These are phyloP conservation scores for Fusarium anthophilum DNA, from an alignment of 2,329 filamentous ascomycete genomes.

Conservation along the genomic window DNA sequence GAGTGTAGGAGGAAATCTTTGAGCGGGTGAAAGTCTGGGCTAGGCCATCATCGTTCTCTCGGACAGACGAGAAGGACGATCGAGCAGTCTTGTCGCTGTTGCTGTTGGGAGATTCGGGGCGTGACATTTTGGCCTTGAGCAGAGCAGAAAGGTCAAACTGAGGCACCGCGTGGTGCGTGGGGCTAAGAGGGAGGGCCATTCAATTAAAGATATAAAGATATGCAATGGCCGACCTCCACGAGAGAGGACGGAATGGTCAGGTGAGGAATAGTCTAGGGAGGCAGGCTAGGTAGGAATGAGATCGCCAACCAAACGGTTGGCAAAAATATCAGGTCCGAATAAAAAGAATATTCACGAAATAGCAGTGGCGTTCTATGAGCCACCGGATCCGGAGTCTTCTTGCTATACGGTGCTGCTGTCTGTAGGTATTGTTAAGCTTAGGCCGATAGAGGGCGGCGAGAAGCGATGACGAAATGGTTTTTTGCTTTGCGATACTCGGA, in stretches of 20 bases:
- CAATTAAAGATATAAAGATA: conserved; percentile 31
- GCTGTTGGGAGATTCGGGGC: conserved; percentile 48
- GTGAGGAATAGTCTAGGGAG: neutral
- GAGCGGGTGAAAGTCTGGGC: conserved; percentile 71
- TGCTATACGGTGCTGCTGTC: neutral
- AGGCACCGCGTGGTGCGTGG: conserved; percentile 47
- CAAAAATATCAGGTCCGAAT: conserved; percentile 17
- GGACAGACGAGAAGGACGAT: conserved; percentile 70
- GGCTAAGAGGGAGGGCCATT: conserved; percentile 47
- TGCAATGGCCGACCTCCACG: conserved; percentile 33
- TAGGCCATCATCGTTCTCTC: conserved; percentile 67
- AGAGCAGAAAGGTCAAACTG: conserved; percentile 49
- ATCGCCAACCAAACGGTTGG: conserved; percentile 36
- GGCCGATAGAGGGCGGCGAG: conserved; percentile 23
- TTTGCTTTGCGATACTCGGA: conserved; percentile 7
- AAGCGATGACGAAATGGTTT: conserved; percentile 31
- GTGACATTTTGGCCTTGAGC: conserved; percentile 51
- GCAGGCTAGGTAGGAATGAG: conserved; percentile 13
- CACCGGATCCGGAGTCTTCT: conserved; percentile 35
- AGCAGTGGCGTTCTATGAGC: conserved; percentile 33
- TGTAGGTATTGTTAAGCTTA: conserved; percentile 8
- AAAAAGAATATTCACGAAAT: conserved; percentile 18
- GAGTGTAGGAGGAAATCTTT: conserved; percentile 68
- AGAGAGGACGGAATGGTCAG: conserved; percentile 17
- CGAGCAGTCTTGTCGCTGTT: conserved; percentile 53